Evolutionary conservation across 352 stramenopile genomes (phyloP), one percentile per base, ranked within the genome.

Genomic region (Phytopythium litorale): DNA sequence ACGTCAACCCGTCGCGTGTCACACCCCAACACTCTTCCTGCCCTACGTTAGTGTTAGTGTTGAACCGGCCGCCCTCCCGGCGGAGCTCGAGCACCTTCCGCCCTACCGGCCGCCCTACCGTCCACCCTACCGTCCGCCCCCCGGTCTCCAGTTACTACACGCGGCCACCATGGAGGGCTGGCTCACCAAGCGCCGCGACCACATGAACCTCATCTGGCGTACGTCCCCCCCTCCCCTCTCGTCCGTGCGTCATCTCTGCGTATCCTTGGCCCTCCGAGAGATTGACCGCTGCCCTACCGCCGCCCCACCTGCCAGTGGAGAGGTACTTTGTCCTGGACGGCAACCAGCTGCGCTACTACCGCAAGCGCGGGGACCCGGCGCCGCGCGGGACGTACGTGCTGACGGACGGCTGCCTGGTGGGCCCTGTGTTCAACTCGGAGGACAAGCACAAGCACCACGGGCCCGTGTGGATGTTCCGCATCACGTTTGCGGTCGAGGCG

Each of bases 131-230:
- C 30, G 33, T 32, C 42, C 46, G 16, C 19, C 35, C n/a, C 21
- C 3, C 3, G 18, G 25, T 38, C 51, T 33, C 45, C 56, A 48
- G 4, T 19, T n/a, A n/a, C n/a, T n/a, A 21, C 54, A 7, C 25
- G 5, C 35, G 19, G 46, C 19, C 42, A 78, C 56, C 51, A 95
- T 95, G 87, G 84, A 95, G 63, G 87, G 87, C 68, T 95, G 87
- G 87, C 79, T 95, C 62, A 94, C 87, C 42, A 93, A 94, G 78
- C 84, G 87, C 51, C 82, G 87, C 40, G 87, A 95, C 67, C 87
- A 95, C 76, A 95, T 95, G 87, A 95, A 95, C 71, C 79, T 95
- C 66, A 95, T 95, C 69, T 95, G 87, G 87, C 70, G 87, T 95
- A 84, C 68, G 81, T 72, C 4, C 51, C 38, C 58, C 53, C 28